These are phyloP conservation scores for Tricholoma furcatifolium DNA, from an alignment of 768 basidiomycete genomes.

Conservation along the genomic window DNA sequence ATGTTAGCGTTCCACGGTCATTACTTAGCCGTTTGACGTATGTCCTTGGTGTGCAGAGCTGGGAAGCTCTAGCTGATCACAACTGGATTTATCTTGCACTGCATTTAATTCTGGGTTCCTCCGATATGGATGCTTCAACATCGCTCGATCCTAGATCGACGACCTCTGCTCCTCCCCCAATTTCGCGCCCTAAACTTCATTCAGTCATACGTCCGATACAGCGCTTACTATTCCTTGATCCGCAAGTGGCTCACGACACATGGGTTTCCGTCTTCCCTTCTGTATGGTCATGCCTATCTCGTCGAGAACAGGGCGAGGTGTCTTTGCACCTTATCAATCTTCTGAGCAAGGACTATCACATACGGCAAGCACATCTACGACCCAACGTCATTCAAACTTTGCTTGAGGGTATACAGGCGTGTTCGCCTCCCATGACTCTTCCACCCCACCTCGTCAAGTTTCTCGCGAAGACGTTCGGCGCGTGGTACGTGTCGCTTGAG, in stretches of 20 bases:
- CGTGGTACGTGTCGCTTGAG: conserved; percentile 92
- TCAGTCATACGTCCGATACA: conserved; percentile 75
- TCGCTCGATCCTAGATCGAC: conserved; percentile 40
- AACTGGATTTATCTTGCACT: conserved; percentile 95
- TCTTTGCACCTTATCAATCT: conserved; percentile 88
- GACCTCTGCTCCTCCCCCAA: conserved; percentile 27
- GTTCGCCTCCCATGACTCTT: conserved; percentile 81
- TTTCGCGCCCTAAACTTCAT: conserved; percentile 45
- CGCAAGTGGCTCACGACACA: conserved; percentile 70
- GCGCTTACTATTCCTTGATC: conserved; percentile 79
- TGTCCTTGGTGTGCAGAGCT: conserved; percentile 89
- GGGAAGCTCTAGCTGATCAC: conserved; percentile 89
- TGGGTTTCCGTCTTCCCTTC: conserved; percentile 90
- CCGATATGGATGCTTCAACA: conserved; percentile 40
- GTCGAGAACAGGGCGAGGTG: conserved; percentile 85
- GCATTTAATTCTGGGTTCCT: conserved; percentile 77
- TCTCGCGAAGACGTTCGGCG: conserved; percentile 91
- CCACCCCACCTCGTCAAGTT: conserved; percentile 97
- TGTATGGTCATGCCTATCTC: conserved; percentile 80
- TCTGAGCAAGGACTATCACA: conserved; percentile 91
- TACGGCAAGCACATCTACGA: conserved; percentile 81
- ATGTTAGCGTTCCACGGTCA: conserved; percentile 83
- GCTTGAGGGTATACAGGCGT: conserved; percentile 81
- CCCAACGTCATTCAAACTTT: conserved; percentile 94
- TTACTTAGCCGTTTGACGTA: conserved; percentile 83